phyloP scores from a whole-genome alignment of 2,329 filamentous ascomycete species.

The Ceratocystis destructans region DNA sequence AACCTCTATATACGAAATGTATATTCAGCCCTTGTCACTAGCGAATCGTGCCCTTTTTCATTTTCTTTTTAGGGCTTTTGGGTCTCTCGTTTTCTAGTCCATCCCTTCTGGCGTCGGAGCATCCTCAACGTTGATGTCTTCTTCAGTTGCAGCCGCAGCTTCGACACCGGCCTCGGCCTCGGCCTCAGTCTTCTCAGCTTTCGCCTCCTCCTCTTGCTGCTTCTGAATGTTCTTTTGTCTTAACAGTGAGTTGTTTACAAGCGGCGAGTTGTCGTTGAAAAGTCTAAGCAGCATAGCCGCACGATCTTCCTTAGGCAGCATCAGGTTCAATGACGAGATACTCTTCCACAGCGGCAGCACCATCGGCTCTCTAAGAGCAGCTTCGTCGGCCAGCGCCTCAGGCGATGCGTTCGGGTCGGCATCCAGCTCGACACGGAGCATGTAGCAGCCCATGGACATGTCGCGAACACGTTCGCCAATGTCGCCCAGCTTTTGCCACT shows the following conservation, averaged over 20 bases:
- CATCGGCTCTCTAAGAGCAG: slow-evolving; percentile 58
- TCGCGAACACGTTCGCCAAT: slow-evolving; percentile 71
- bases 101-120: slow-evolving; percentile 27
- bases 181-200: slow-evolving; percentile 24
- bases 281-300: slow-evolving; percentile 81
- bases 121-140: slow-evolving; percentile 28
- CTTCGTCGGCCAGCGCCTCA: slow-evolving; percentile 19
- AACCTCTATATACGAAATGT: slow-evolving; percentile 9
- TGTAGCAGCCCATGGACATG: slow-evolving; percentile 81
- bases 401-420: slow-evolving; percentile 32
- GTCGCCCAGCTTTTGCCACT: slow-evolving; percentile 66
- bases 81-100: not conserved
- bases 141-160: slow-evolving; percentile 21
- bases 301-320: slow-evolving; percentile 95
- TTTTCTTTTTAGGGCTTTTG: not conserved
- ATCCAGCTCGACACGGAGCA: slow-evolving; percentile 68
- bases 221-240: slow-evolving; percentile 32
- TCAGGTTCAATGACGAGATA: slow-evolving; percentile 80
- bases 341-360: slow-evolving; percentile 90
- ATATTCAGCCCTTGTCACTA: not conserved
- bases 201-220: slow-evolving; percentile 25
- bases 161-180: slow-evolving; percentile 23
- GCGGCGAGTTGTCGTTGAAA: slow-evolving; percentile 75
- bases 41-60: not conserved
- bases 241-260: slow-evolving; percentile 55